phyloP scores from a whole-genome alignment of 164 flowering plant genomes.

The Dillenia suffruticosa region DNA sequence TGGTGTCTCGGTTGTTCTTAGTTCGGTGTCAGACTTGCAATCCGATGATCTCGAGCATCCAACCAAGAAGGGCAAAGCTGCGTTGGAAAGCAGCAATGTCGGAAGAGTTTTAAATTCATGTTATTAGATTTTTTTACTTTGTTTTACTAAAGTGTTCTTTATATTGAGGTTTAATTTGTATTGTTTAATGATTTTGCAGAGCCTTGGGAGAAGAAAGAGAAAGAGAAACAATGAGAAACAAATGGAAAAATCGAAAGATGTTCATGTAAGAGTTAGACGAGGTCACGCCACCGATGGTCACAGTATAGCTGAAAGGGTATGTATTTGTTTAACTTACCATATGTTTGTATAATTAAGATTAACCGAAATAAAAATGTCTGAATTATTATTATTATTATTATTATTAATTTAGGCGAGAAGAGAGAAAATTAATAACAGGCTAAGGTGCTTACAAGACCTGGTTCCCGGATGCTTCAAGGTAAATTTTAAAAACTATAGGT shows the following conservation, averaged over 20 bases:
- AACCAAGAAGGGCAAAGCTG: slow-evolving; percentile 21
- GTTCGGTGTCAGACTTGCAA: background rate
- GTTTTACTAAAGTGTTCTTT: background rate
- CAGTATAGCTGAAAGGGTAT: slow-evolving; percentile 73
- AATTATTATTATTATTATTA: background rate
- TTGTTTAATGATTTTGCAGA: slow-evolving; percentile 16
- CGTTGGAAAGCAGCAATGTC: slow-evolving; percentile 25
- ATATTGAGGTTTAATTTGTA: background rate
- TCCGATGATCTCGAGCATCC: slow-evolving; percentile 11
- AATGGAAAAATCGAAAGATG: slow-evolving; percentile 44
- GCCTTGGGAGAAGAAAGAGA: slow-evolving; percentile 31
- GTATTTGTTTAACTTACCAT: background rate
- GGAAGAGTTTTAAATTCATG: slow-evolving; percentile 12
- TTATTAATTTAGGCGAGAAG: slow-evolving; percentile 38
- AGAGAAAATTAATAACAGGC: slow-evolving; percentile 63
- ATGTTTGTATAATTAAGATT: background rate
- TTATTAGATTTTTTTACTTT: slow-evolving; percentile 3
- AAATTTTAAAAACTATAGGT: background rate
- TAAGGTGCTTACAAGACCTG: slow-evolving; percentile 51
- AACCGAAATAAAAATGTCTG: background rate
- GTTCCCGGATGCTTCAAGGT: slow-evolving; percentile 79
- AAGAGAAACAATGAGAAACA: slow-evolving; percentile 24
- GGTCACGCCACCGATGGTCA: slow-evolving; percentile 80
- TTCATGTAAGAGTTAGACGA: slow-evolving; percentile 72
- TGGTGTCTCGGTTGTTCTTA: slow-evolving; percentile 14